Evolutionary conservation across 371 early-diverging fungal species (phyloP).

Genomic region (Mortierella sp.): DNA sequence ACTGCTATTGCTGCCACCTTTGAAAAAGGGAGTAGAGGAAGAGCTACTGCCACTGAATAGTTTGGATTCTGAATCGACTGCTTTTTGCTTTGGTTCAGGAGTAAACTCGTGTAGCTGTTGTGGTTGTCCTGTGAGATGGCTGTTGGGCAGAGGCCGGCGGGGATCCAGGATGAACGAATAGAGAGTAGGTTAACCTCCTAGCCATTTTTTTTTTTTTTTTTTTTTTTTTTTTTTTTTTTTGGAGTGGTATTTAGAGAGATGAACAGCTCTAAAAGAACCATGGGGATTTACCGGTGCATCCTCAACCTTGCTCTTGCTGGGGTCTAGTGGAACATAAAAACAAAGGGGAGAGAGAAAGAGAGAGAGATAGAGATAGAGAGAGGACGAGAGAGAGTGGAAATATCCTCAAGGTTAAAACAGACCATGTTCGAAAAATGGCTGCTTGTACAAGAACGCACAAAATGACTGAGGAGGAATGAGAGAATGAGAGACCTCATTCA

Average conservation of each 20-base stretch:
- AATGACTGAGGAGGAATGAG: not conserved
- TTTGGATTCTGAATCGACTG: not conserved
- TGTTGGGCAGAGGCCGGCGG: conserved; percentile 4
- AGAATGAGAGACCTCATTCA: conserved; percentile 35
- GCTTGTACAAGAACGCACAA: not conserved
- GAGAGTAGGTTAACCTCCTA: too few species aligned
- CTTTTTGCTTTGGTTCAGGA: conserved; percentile 14
- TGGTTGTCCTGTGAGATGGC: conserved; percentile 47
- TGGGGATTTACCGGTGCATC: conserved; percentile 35
- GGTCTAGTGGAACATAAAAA: conserved; percentile 11
- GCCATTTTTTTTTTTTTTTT: too few species aligned
- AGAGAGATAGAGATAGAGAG: too few species aligned
- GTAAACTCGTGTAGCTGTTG: conserved; percentile 28
- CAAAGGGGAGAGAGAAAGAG: too few species aligned
- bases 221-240: too few species aligned
- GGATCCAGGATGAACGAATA: too few species aligned
- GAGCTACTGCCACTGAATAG: not conserved
- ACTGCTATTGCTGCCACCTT: not conserved
- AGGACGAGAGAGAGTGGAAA: too few species aligned
- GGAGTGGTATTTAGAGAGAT: too few species aligned
- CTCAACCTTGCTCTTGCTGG: conserved; percentile 37
- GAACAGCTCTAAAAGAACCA: not conserved
- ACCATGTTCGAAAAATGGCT: not conserved
- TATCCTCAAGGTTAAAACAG: too few species aligned
- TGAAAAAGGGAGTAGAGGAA: not conserved